These are phyloP conservation scores for Penicillium steckii DNA, from an alignment of 495 filamentous ascomycete genomes.

Conservation along the genomic window DNA sequence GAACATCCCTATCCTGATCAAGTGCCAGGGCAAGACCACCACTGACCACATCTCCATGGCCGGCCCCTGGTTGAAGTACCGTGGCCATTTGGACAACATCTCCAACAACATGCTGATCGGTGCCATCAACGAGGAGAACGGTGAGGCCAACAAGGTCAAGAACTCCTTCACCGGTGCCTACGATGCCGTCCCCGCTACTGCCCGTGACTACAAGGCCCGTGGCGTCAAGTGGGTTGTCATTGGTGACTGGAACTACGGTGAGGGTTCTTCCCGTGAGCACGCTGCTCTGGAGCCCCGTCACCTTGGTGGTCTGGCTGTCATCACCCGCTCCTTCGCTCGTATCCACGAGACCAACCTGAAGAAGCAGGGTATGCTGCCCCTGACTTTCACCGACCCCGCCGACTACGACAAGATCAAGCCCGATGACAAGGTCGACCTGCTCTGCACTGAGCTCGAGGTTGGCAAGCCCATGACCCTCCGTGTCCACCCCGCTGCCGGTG, in stretches of 20 bases:
- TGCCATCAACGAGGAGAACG: slow-evolving; percentile 92
- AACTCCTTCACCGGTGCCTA: slow-evolving; percentile 82
- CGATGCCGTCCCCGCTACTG: slow-evolving; percentile 87
- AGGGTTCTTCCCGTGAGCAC: slow-evolving; percentile 96
- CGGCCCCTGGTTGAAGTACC: slow-evolving; percentile 99
- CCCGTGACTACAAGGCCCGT: slow-evolving; percentile 97
- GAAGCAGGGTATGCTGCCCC: slow-evolving; percentile 99
- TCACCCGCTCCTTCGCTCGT: slow-evolving; percentile 94
- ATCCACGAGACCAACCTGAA: slow-evolving; percentile 99
- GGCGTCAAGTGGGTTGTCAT: slow-evolving; percentile 96
- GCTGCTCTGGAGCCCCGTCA: slow-evolving; percentile 97
- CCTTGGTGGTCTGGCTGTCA: slow-evolving; percentile 95
- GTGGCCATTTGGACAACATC: slow-evolving; percentile 99
- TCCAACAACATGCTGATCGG: slow-evolving; percentile 99
- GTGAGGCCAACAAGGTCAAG: slow-evolving; percentile 97
- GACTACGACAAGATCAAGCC: slow-evolving; percentile 98
- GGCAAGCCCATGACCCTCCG: slow-evolving; percentile 91
- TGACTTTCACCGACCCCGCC: slow-evolving; percentile 90
- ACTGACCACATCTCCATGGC: slow-evolving; percentile 99
- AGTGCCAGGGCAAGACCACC: slow-evolving; percentile 96
- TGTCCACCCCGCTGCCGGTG: slow-evolving; percentile 85
- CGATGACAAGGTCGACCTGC: slow-evolving; percentile 85
- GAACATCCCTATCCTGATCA: slow-evolving; percentile 93
- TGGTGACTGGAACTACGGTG: slow-evolving; percentile 99
- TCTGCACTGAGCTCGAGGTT: slow-evolving; percentile 87